phyloP scores from a whole-genome alignment of 441 rosid genomes.

The Flueggea neowawraea region DNA sequence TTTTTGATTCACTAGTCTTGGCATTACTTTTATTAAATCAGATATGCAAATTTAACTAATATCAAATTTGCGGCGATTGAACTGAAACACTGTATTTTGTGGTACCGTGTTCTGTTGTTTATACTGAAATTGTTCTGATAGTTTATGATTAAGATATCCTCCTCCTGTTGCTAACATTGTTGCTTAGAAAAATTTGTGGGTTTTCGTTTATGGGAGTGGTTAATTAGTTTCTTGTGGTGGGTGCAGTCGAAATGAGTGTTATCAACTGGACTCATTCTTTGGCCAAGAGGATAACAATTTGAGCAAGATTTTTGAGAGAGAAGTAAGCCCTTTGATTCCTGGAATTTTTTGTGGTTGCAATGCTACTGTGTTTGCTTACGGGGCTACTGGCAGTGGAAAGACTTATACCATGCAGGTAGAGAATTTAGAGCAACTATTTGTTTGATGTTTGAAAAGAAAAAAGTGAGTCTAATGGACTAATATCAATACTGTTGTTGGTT shows the following conservation, averaged over 20 bases:
- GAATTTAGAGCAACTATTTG: no score
- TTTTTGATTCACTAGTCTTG: no score
- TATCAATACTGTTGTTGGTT: constrained; percentile 12
- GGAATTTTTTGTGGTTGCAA: constrained; percentile 66
- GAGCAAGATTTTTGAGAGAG: constrained; percentile 57
- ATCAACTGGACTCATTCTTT: constrained; percentile 77
- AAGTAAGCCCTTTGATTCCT: constrained; percentile 62
- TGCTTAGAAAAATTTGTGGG: neutral
- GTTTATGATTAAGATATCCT: neutral
- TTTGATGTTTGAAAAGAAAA: no score
- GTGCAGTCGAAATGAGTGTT: constrained; percentile 71
- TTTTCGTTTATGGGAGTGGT: constrained; percentile 1
- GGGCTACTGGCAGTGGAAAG: constrained; percentile 96
- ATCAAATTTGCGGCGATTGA: no score
- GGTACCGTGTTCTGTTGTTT: neutral
- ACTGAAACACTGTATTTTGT: neutral
- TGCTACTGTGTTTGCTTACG: constrained; percentile 87
- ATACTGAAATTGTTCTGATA: no score
- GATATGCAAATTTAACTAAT: no score
- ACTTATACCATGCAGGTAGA: constrained; percentile 95
- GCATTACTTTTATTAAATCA: no score
- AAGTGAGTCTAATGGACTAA: no score
- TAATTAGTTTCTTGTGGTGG: constrained; percentile 1
- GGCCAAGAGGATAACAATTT: constrained; percentile 64
- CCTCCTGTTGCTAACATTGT: neutral